Evolutionary conservation across 1,284 basidiomycete species (phyloP), one percentile per base, ranked within the genome.

Genomic region (Boletus sp.): DNA sequence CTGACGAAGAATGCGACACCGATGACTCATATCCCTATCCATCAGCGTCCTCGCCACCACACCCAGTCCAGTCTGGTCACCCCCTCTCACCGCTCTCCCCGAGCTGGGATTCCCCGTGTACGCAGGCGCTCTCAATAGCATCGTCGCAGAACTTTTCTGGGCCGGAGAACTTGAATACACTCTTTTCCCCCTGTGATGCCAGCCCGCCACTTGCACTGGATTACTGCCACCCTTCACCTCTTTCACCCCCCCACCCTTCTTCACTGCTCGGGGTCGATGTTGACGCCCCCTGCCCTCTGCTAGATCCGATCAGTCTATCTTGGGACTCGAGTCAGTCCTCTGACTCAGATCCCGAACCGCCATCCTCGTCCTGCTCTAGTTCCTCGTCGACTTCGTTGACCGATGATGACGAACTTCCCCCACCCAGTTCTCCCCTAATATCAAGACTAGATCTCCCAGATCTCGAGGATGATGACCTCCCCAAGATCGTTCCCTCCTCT

Each of bases 31-130:
- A 39, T 51, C 33, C 52, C 23, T 40, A 34, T 20, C 17, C 50
- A 35, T 57, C 52, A 20, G 30, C 30, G 23, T 39, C 40, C 17
- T 39, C 54, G 25, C 57, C 61, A 45, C 52, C 63, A 14, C 52
- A 46, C 25, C 29, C 51, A 7, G 44, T 46, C 17, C 56, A 47
- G 33, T 46, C 46, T 33, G 55, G 42, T 44, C 46, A 54, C 17
- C 59, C 65, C 4, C 59, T 71, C 6, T 71, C 70, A 9, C 70
- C 71, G 3, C 56, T 72, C 32, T 72, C 68, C 19, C 67, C 69
- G 16, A 66, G 60, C 30, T 66, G 57, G 65, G 56, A 50, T 17
- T 33, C 61, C 8, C 39, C 56, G 2, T 38, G 46, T 29, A 37
- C 60, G 1, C 50, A 40, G n/a, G 41, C 37, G 2, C 47, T 57